Evolutionary conservation across 2,329 filamentous ascomycete genomes (phyloP).

Genomic region (Emergomyces orientalis): DNA sequence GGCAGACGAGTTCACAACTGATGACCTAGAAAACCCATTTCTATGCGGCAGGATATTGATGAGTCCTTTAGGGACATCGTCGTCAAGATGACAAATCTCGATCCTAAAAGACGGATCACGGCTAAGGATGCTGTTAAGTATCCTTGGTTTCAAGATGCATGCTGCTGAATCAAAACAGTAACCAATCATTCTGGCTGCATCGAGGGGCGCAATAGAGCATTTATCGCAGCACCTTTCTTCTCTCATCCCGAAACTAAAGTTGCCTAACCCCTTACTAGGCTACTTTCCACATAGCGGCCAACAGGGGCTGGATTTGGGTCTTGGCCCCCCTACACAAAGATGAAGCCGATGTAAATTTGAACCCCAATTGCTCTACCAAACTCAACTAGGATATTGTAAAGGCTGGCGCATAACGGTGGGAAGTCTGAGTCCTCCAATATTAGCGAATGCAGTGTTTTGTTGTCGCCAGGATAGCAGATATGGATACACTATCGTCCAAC

Average conservation of each 20-base stretch:
- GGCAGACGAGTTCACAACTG: not conserved
- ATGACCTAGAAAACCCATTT: not conserved
- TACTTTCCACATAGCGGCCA: not conserved
- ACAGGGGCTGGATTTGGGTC: not conserved
- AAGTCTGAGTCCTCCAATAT: not conserved
- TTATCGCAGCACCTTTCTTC: no score
- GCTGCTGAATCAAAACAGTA: no score
- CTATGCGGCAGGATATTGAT: not conserved
- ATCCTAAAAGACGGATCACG: not conserved
- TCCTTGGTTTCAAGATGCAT: not conserved
- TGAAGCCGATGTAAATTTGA: not conserved
- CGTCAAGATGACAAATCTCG: not conserved
- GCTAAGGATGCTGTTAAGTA: not conserved
- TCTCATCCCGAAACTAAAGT: not conserved
- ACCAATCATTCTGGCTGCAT: no score
- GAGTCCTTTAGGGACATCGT: not conserved
- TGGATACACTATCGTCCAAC: not conserved
- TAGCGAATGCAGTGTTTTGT: not conserved
- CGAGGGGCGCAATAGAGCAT: no score
- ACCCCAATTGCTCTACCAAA: not conserved
- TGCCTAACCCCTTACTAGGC: not conserved
- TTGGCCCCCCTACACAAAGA: no score
- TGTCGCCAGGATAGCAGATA: not conserved
- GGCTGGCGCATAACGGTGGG: not conserved
- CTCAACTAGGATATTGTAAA: not conserved